Base-by-base conservation (phyloP, 805 yeast genomes). In the Lachancea sp. region DNA sequence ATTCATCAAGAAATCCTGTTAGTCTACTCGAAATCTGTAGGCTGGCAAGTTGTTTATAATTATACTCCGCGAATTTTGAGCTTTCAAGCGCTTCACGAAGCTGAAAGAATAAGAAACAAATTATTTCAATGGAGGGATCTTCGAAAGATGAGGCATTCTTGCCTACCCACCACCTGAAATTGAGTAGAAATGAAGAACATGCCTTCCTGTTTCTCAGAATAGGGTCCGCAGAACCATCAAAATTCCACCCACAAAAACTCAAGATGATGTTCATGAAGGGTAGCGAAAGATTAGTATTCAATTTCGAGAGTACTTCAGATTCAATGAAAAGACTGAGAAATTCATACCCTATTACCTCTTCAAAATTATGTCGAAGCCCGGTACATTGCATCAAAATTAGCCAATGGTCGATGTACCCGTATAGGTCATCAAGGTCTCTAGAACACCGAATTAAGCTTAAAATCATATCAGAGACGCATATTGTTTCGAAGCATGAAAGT, bases 121-220 rank as follows among this genome's bases (percentile, higher is more conserved):
- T 66, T 0, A 80, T 69, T 33, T 76, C 79, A 2, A 65, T 53
- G 12, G 40, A 30, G 3, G 22, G 32, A n/a, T 40, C 33, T 20
- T 40, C 17, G 4, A 12, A 22, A 15, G 37, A 25, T 6, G 19
- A 15, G 11, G 19, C 11, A 9, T 32, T 16, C 12, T 32, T 15
- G 4, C 35, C 19, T 32, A 10, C 63, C 78, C 86, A 82, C 17
- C 78, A 66, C 44, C 79, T 83, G 49, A 83, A 72, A 49, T 86
- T 89, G 16, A 80, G 69, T 32, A 85, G 69, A 36, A 87, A 58
- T 1, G 70, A 62, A 30, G 77, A 71, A 56, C 82, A 88, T 0
- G 82, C 83, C 2, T 63, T 48, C 0, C 75, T 70, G 51, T 84
- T 80, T 7, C 68, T 64, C 1, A 87, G 67, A 2, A 81, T 58